Base-by-base conservation (phyloP, 2,329 filamentous ascomycete genomes). In the Gaeumannomyces sp. region DNA sequence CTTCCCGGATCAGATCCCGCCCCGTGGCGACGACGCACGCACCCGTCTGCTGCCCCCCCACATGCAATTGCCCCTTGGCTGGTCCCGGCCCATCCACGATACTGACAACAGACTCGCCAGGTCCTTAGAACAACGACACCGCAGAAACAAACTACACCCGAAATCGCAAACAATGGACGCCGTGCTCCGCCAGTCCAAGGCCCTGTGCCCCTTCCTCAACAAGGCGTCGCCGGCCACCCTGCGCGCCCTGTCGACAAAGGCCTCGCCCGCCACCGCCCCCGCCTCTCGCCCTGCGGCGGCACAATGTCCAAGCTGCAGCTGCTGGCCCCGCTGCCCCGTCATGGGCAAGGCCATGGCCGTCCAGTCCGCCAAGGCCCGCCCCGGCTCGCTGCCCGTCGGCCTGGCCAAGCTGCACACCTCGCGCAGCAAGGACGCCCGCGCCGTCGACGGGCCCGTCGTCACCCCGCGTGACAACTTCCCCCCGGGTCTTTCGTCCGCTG, bases 321-420 rank as follows among this genome's bases (percentile, higher is more conserved):
- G 71, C 88, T 96, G 74, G 95, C 92, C 73, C 75, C 92, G 94
- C 77, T 99, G 95, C 85, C 95, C 95, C 66, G 90, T 99, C 78
- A 99, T 99, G 95, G 94, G 93, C 77, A 96, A 97, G 84, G 95
- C 95, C 58, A 86, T 99, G 76, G 91, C 92, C 67, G 89, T 97
- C 56, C 94, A 97, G 83, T 85, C 85, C 60, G 83, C 86, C 68
- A 83, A 84, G 73, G 76, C 81, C 62, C 78, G 81, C 63, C 78
- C 77, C 66, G 69, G 77, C 64, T 73, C 76, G 64, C 71, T 79
- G 68, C 70, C 74, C 77, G 69, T 84, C 59, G 60, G 63, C 65
- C 16, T 66, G 57, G 91, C 90, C 67, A 88, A 85, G 72, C 81
- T 98, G 77, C 94, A 98, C 80, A 95, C 92, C 67, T 92, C 88